Base-by-base conservation (phyloP, 2,329 filamentous ascomycete species). In the Cadophora luteo-olivacea region DNA sequence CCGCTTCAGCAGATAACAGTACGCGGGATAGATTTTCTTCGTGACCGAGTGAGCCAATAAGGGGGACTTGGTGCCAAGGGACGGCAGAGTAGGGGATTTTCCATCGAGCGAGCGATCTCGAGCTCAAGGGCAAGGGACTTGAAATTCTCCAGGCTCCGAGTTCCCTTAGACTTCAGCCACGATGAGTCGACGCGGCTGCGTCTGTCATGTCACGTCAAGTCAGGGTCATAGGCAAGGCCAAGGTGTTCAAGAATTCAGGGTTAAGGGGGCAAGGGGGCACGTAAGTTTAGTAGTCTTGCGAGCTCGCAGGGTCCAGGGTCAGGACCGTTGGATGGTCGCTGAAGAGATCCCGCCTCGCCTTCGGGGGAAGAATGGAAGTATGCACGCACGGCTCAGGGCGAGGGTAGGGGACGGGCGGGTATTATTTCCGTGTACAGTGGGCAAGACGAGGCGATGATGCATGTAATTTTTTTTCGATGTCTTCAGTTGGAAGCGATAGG, bases 271-370 rank as follows among this genome's bases (percentile, higher is more conserved):
- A 33, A 45, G 41, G 12, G 36, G 41, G 41, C 41, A 16, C 14
- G 29, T 8, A 33, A 55, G 52, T 55, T 33, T 55, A 55, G 24
- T 55, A 55, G 25, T 55, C 25, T 55, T 55, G 52, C 52, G 52
- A 55, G 52, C 2, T 55, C 25, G 29, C 29, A 55, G 14, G 29
- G 52, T 33, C 19, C 52, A 32, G 52, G 52, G 52, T 32, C 45
- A 22, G 19, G 22, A 19, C 41, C 41, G 41, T 45, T 45, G 41
- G 41, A 45, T 19, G 41, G 41, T 45, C 41, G 45, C 45, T 49
- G 45, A 49, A 49, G 45, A 49, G n/a, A 45, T 19, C 41, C 12
- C 41, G 16, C 41, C 16, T 45, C 12, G 41, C 41, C 41, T 16
- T 45, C 16, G 41, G 41, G 14, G 52, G 24, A 32, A 16, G 25